Evolutionary conservation across 208 protist species (phyloP).

Genomic region (Acanthamoeba royreba): DNA sequence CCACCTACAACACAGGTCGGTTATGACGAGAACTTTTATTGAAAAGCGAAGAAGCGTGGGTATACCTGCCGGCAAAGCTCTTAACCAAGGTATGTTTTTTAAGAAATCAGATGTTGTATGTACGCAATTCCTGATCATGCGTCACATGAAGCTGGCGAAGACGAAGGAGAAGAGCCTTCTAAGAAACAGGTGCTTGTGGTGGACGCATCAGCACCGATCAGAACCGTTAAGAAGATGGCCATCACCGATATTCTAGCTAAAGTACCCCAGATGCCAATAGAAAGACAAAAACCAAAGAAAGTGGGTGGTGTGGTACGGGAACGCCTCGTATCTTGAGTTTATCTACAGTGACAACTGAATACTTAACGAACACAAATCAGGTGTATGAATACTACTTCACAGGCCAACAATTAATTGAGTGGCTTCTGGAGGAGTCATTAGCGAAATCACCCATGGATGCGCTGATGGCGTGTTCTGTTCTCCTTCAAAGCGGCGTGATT

Average conservation of each 20-base stretch:
- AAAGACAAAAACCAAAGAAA: not conserved
- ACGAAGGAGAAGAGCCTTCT: not conserved
- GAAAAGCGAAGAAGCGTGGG: no score
- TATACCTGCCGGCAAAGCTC: no score
- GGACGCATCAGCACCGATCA: not conserved
- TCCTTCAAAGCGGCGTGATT: not conserved
- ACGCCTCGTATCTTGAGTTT: no score
- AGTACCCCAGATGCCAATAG: not conserved
- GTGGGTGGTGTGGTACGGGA: not conserved
- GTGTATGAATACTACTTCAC: conserved; percentile 30
- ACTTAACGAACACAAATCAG: not conserved
- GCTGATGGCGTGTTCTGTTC: not conserved
- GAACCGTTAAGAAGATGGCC: conserved; percentile 7
- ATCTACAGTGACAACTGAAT: no score
- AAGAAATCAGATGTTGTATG: no score
- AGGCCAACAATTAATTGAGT: not conserved
- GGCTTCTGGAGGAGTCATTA: conserved; percentile 13
- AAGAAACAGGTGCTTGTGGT: not conserved
- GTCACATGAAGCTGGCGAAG: no score
- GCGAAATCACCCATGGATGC: not conserved
- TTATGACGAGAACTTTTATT: no score
- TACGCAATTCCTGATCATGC: no score
- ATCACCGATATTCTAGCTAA: not conserved
- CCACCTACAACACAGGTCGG: no score
- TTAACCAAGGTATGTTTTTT: no score